Evolutionary conservation across 805 yeast genomes (phyloP).

Genomic region (Wickerhamiella shivajii): DNA sequence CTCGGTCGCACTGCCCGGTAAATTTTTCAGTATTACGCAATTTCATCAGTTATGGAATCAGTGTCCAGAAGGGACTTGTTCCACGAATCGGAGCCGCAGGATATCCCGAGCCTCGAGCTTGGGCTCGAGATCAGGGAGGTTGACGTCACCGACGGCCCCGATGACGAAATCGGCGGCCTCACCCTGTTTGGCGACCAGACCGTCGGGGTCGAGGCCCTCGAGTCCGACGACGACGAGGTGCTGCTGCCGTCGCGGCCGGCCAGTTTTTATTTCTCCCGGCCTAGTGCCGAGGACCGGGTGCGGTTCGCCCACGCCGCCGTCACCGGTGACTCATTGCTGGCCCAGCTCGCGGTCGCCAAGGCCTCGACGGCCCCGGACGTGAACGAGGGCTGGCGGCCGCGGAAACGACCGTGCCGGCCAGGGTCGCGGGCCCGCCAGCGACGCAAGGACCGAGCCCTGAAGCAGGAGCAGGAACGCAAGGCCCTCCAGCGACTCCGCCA

Average conservation of each 20-base stretch:
- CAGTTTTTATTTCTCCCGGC: slow-evolving; percentile 10
- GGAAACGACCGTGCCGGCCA: slow-evolving; percentile 14
- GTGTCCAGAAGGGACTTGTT: slow-evolving; percentile 13
- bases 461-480: too few relatives aligned
- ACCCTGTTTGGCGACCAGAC: slow-evolving; percentile 14
- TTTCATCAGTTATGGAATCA: slow-evolving; percentile 6
- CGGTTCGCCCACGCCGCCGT: slow-evolving; percentile 11
- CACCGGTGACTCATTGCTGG: slow-evolving; percentile 8
- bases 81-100: not conserved
- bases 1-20: not conserved
- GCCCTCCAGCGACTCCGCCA: too few relatives aligned
- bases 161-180: slow-evolving; percentile 7
- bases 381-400: slow-evolving; percentile 11
- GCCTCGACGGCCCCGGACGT: slow-evolving; percentile 15
- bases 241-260: slow-evolving; percentile 10
- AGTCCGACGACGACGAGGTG: slow-evolving; percentile 4
- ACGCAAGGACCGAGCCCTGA: too few relatives aligned
- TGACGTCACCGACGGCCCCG: slow-evolving; percentile 1
- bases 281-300: slow-evolving; percentile 2
- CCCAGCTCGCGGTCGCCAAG: slow-evolving; percentile 1
- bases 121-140: slow-evolving; percentile 10
- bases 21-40: not conserved
- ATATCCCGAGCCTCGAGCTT: slow-evolving; percentile 1
- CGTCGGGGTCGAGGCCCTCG: slow-evolving; percentile 8
- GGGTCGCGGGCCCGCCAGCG: slow-evolving; percentile 17